A percentile compares a stretch with the other conserved stretches of the same genome.
These are phyloP conservation scores for Arthrinium puccinioides DNA, from an alignment of 2,329 filamentous ascomycete genomes.

Conservation along the genomic window DNA sequence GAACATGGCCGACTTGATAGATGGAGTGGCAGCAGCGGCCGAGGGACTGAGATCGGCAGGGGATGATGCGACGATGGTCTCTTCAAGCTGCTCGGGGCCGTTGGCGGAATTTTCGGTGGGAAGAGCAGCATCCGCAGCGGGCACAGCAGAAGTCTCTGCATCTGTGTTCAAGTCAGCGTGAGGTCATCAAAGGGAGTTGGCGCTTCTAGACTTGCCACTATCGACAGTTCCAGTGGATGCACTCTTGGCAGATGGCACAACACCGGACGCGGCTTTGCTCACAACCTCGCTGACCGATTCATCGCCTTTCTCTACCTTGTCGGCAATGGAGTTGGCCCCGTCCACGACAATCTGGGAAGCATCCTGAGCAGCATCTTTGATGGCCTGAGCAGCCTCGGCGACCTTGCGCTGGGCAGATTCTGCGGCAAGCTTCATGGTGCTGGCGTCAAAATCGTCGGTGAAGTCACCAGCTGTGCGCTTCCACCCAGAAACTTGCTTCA, in stretches of 20 bases:
- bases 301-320: slow-evolving; percentile 2
- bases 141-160: slow-evolving; percentile 13
- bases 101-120: slow-evolving; percentile 12
- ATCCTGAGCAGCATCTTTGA: slow-evolving; percentile 17
- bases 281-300: slow-evolving; percentile 10
- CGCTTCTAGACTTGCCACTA: no score
- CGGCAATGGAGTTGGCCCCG: slow-evolving; percentile 5
- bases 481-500: slow-evolving; percentile 80
- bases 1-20: slow-evolving; percentile 39
- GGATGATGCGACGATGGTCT: slow-evolving; percentile 25
- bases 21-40: slow-evolving; percentile 15
- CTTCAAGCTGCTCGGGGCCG: slow-evolving; percentile 22
- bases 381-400: slow-evolving; percentile 13
- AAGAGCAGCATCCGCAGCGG: slow-evolving; percentile 19
- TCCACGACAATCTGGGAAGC: slow-evolving; percentile 12
- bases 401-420: slow-evolving; percentile 23
- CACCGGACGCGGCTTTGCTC: slow-evolving; percentile 22
- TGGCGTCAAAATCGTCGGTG: slow-evolving; percentile 65
- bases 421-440: slow-evolving; percentile 2
- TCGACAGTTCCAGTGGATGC: slow-evolving; percentile 12
- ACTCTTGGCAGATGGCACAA: slow-evolving; percentile 8
- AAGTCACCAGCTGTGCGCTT: slow-evolving; percentile 72
- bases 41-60: slow-evolving; percentile 14
- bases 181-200: slow-evolving; percentile 21
- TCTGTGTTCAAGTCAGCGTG: slow-evolving; percentile 9